Percentiles rank a stretch among this genome's conserved stretches.
These are phyloP conservation scores for Claviceps spartinae DNA, from an alignment of 2,329 filamentous ascomycete genomes.

Conservation along the genomic window DNA sequence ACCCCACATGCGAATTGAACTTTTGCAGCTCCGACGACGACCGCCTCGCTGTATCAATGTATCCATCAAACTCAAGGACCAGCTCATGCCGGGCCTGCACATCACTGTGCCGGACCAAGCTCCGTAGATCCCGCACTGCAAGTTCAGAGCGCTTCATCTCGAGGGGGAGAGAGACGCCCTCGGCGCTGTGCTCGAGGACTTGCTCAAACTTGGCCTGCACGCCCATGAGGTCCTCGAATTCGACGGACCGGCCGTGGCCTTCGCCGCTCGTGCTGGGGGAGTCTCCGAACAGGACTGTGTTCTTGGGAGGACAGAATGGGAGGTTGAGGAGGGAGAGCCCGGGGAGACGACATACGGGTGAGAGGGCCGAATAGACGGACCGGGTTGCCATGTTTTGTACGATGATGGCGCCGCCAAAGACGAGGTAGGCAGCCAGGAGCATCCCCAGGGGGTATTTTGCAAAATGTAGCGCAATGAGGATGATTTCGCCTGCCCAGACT, in stretches of 20 bases:
- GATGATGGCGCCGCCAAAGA: slow-evolving; percentile 44
- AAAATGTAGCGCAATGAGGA: slow-evolving; percentile 45
- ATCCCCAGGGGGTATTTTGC: slow-evolving; percentile 52
- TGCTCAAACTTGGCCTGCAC: slow-evolving; percentile 66
- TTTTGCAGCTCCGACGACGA: slow-evolving; percentile 54
- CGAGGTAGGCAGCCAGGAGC: slow-evolving; percentile 46
- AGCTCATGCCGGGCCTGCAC: slow-evolving; percentile 57
- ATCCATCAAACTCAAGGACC: slow-evolving; percentile 61
- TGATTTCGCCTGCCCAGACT: slow-evolving; percentile 39
- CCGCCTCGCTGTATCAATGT: slow-evolving; percentile 53
- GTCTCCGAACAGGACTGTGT: slow-evolving; percentile 8
- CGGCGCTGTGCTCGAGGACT: slow-evolving; percentile 53
- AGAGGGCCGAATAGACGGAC: slow-evolving; percentile 47
- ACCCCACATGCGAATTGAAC: slow-evolving; percentile 66
- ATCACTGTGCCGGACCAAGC: slow-evolving; percentile 41
- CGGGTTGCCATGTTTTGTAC: slow-evolving; percentile 48
- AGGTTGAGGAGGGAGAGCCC: slow-evolving; percentile 47
- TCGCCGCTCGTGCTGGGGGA: slow-evolving; percentile 9
- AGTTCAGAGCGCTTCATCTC: slow-evolving; percentile 70
- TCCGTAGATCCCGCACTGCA: slow-evolving; percentile 32
- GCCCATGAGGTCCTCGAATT: slow-evolving; percentile 44
- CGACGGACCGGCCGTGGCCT: not conserved
- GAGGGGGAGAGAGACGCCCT: slow-evolving; percentile 53
- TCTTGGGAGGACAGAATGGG: slow-evolving; percentile 43
- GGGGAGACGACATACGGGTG: slow-evolving; percentile 57